These are phyloP conservation scores for Meyerozyma athensensis DNA, from an alignment of 1,139 yeast species.

Conservation along the genomic window DNA sequence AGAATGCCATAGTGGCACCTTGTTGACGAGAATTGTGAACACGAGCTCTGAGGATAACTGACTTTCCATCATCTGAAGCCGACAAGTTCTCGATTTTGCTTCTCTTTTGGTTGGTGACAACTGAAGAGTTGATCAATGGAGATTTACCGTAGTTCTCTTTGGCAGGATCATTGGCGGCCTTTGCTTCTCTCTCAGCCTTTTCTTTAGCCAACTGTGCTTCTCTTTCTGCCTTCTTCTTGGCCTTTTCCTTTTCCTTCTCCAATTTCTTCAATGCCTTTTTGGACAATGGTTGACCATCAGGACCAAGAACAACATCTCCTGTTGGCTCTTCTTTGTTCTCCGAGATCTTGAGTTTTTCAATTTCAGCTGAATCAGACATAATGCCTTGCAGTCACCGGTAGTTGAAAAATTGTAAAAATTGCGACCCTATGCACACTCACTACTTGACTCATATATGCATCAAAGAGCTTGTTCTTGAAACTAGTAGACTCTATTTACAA, in stretches of 20 bases:
- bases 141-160: conserved; percentile 84
- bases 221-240: conserved; percentile 86
- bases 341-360: conserved; percentile 29
- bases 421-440: not conserved
- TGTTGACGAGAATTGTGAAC: conserved; percentile 90
- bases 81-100: conserved; percentile 52
- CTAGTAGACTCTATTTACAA: not conserved
- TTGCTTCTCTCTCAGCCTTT: conserved; percentile 74
- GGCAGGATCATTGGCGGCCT: conserved; percentile 72
- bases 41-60: conserved; percentile 87
- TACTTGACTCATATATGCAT: not conserved
- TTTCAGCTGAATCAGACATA: conserved; percentile 33
- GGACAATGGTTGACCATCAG: conserved; percentile 92
- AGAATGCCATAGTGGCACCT: conserved; percentile 90
- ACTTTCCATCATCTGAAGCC: conserved; percentile 67
- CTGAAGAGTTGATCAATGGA: conserved; percentile 78
- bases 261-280: conserved; percentile 94
- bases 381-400: not conserved
- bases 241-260: conserved; percentile 91
- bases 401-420: conserved; percentile 1
- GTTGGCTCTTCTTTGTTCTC: conserved; percentile 19
- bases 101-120: conserved; percentile 59
- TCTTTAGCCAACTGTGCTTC: conserved; percentile 87
- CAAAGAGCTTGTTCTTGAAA: not conserved
- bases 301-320: conserved; percentile 47